These are phyloP conservation scores for Hypholoma fasciculare DNA, from an alignment of 768 basidiomycete genomes.

Conservation along the genomic window DNA sequence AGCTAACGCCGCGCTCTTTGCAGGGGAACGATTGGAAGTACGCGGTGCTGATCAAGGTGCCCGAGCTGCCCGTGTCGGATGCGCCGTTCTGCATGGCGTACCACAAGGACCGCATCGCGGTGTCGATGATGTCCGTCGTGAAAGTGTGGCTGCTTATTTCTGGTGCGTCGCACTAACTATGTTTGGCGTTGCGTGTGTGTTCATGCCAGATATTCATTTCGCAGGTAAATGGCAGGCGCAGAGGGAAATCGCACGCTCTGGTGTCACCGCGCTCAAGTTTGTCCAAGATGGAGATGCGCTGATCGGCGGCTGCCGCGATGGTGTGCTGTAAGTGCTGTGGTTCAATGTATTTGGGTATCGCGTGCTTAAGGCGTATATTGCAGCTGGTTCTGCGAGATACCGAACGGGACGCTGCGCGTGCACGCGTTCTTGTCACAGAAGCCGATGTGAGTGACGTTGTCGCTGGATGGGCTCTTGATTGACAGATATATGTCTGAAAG, in stretches of 20 bases:
- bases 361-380: constrained; percentile 4
- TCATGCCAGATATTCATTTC: background rate
- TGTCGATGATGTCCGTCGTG: constrained; percentile 60
- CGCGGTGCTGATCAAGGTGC: constrained; percentile 40
- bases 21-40: constrained; percentile 44
- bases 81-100: constrained; percentile 55
- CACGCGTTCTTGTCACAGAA: constrained; percentile 51
- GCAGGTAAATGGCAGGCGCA: constrained; percentile 66
- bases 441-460: constrained; percentile 47
- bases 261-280: constrained; percentile 65
- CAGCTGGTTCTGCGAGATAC: constrained; percentile 71
- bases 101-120: constrained; percentile 56
- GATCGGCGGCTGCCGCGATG: constrained; percentile 70
- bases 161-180: constrained; percentile 34
- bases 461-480: background rate
- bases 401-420: constrained; percentile 64
- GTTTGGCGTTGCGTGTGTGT: constrained; percentile 1
- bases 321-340: constrained; percentile 52
- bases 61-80: constrained; percentile 14
- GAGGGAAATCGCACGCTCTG: constrained; percentile 61
- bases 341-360: background rate
- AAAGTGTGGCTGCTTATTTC: constrained; percentile 65
- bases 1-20: background rate
- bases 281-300: constrained; percentile 63
- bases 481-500: constrained; percentile 27